Percentiles rank a stretch among this genome's conserved stretches.
Conservation (phyloP, 345 rosid genomes). For the Populus davidiana region DNA sequence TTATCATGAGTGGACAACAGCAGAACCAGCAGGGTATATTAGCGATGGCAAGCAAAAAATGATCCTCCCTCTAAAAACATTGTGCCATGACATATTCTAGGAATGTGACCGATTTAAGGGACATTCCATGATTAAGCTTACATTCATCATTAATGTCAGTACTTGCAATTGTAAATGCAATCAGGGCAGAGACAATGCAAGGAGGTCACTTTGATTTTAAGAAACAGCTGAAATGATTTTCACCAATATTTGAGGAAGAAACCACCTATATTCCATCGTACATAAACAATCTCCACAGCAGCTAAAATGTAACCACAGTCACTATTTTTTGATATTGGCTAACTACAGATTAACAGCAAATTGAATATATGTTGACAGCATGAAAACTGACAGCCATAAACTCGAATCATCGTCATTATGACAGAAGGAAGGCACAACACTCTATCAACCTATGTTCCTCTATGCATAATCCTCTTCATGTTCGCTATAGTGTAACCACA, state of each 20-base stretch:
- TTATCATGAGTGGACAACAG: not conserved
- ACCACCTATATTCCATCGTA: not conserved
- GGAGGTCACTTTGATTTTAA: not conserved
- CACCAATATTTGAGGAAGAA: not conserved
- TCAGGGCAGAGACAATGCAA: not conserved
- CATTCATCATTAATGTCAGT: not conserved
- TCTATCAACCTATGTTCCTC: too few relatives aligned
- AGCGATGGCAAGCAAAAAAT: not conserved
- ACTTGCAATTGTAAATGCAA: not conserved
- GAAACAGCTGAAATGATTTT: not conserved
- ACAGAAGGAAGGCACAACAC: too few relatives aligned
- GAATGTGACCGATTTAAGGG: not conserved
- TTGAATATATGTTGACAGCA: too few relatives aligned
- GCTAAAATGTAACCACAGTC: not conserved
- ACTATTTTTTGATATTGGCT: too few relatives aligned
- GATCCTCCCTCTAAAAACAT: not conserved
- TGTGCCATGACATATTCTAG: not conserved
- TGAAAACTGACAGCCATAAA: too few relatives aligned
- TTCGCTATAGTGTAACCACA: too few relatives aligned
- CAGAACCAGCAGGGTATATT: not conserved
- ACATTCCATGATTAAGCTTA: not conserved
- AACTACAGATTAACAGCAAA: too few relatives aligned
- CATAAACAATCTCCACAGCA: not conserved
- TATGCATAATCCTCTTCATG: too few relatives aligned
- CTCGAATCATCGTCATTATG: too few relatives aligned